phyloP scores from a whole-genome alignment of 176 grass and related monocot species.

The Musa itinerans region DNA sequence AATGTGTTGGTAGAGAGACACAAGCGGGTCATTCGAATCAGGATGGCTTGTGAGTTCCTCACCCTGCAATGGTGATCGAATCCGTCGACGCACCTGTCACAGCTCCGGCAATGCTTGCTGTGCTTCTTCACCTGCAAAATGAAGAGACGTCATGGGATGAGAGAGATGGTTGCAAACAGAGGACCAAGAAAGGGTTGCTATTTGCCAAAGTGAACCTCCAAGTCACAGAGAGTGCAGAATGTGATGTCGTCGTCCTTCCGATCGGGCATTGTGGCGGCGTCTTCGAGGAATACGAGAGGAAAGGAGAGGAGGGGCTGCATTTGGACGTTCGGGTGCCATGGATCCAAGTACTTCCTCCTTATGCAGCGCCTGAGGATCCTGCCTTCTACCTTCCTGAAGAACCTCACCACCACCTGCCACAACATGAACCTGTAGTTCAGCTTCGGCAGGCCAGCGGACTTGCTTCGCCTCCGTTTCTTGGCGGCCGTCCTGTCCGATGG shows the following conservation, averaged over 20 bases:
- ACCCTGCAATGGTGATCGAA: conserved; percentile 99
- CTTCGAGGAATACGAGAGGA: conserved; percentile 62
- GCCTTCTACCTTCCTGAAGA: conserved; percentile 48
- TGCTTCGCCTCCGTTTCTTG: conserved; percentile 42
- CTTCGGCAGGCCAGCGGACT: conserved; percentile 39
- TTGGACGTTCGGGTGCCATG: conserved; percentile 62
- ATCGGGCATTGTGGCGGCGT: conserved; percentile 44
- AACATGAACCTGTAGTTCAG: conserved; percentile 77
- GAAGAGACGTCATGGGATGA: no score
- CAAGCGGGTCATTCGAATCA: neutral
- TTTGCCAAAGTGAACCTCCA: conserved; percentile 40
- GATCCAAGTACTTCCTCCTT: conserved; percentile 72
- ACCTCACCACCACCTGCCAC: conserved; percentile 39
- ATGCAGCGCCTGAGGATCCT: conserved; percentile 56
- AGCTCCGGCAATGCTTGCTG: conserved; percentile 97
- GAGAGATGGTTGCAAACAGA: no score
- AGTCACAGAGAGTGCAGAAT: conserved; percentile 79
- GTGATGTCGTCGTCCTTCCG: conserved; percentile 62
- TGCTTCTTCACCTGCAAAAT: conserved; percentile 64
- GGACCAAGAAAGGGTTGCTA: no score
- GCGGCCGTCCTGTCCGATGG: conserved; percentile 58
- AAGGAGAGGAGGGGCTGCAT: conserved; percentile 84
- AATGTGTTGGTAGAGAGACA: neutral
- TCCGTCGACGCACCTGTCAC: conserved; percentile 87
- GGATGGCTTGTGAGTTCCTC: neutral